Evolutionary conservation across 768 basidiomycete genomes (phyloP), one percentile per base, ranked within the genome.

Genomic region (Lepiota brunneoincarnata): DNA sequence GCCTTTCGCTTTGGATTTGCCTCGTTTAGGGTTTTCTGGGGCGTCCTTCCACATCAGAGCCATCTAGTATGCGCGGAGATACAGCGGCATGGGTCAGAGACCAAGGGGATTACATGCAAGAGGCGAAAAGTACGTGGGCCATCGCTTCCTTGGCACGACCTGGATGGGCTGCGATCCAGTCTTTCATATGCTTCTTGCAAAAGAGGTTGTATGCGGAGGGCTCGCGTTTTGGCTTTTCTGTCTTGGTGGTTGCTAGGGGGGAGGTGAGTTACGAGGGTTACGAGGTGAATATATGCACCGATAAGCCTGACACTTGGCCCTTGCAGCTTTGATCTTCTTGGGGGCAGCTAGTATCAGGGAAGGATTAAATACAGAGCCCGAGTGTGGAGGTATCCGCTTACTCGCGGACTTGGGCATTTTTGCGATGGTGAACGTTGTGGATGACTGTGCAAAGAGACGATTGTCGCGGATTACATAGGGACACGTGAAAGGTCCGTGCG

Each of bases 21-120:
- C 84, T 21, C 81, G 77, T 55, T 82, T 85, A 1, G 84, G 83
- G 62, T 86, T 86, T 62, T 84, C 82, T 1, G 81, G 80, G 0
- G 84, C 74, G 52, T 83, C 75, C 41, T 69, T 75, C 84, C 84
- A 86, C 51, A 80, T 51, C 0, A 64, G 69, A 4, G 76, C 83
- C 57, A 86, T 82, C 84, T 86, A 58, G 11, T 20, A 17, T 15
- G 35, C 17, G 42, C 20, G 35, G 17, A 36, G 39, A 56, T 36
- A 12, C 24, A 37, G 26, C 15, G 23, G 45, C 9, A 11, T 14
- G 31, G 28, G 21, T 52, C 38, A 42, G 31, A 6, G 6, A 51
- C 3, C 38, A 39, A 12, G 45, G 44, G 40, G 15, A 53, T 24
- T 53, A 9, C 24, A 44, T 36, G 39, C 37, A 35, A 47, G 37